Evolutionary conservation across 176 grass and related monocot species (phyloP).

Genomic region (Aegilops speltoides): DNA sequence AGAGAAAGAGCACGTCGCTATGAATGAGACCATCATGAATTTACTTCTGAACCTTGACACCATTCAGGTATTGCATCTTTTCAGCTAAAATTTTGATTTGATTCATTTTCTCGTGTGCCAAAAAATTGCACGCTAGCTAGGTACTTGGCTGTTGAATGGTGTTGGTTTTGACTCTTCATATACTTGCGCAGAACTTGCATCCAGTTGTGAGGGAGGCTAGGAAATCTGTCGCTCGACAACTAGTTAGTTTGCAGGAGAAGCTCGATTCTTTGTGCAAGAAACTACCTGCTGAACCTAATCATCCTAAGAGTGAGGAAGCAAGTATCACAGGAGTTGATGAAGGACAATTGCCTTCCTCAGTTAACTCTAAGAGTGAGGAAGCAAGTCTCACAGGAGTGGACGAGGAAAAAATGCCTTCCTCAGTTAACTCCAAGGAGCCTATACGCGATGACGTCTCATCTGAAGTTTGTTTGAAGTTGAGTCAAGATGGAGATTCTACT

Average conservation of each 20-base stretch:
- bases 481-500: neutral
- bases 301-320: neutral
- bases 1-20: constrained; percentile 45
- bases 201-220: constrained; percentile 63
- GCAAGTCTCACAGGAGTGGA: neutral
- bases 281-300: constrained; percentile 3
- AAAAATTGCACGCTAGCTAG: neutral
- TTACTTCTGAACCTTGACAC: constrained; percentile 85
- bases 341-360: neutral
- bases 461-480: neutral
- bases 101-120: neutral
- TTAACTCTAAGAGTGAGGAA: neutral
- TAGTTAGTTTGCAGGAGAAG: constrained; percentile 72
- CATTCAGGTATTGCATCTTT: constrained; percentile 64
- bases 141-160: neutral
- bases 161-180: constrained; percentile 20
- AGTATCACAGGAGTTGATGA: neutral
- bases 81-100: neutral
- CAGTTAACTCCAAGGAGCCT: neutral
- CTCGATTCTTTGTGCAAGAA: constrained; percentile 51
- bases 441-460: neutral
- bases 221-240: constrained; percentile 65
- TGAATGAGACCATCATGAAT: constrained; percentile 78
- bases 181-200: constrained; percentile 55
- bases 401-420: neutral